Evolutionary conservation across 495 filamentous ascomycete genomes (phyloP).

Genomic region (Aspergillus homomorphus): DNA sequence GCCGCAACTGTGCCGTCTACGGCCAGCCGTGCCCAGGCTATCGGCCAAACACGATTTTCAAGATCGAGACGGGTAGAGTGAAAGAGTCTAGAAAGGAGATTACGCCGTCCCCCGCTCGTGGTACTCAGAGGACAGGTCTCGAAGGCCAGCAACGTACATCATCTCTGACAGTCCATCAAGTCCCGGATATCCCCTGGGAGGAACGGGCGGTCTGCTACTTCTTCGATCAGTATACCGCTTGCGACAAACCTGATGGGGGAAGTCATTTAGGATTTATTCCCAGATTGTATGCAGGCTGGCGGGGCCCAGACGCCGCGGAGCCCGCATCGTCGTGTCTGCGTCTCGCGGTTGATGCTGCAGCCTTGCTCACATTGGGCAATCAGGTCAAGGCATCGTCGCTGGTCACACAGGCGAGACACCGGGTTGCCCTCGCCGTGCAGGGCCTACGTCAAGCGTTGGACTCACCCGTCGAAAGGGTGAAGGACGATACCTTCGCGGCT

Average conservation of each 20-base stretch:
- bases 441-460: conserved; percentile 30
- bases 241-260: conserved; percentile 22
- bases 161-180: conserved; percentile 18
- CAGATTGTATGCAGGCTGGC: conserved; percentile 31
- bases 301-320: conserved; percentile 16
- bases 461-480: conserved; percentile 30
- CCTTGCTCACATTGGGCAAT: conserved; percentile 37
- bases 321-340: conserved; percentile 31
- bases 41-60: conserved; percentile 38
- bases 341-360: conserved; percentile 41
- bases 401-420: conserved; percentile 29
- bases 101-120: conserved; percentile 9
- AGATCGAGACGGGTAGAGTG: conserved; percentile 38
- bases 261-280: conserved; percentile 40
- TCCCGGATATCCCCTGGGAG: conserved; percentile 38
- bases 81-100: conserved; percentile 29
- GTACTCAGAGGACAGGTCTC: background rate
- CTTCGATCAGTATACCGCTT: conserved; percentile 42
- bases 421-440: conserved; percentile 37
- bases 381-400: conserved; percentile 29
- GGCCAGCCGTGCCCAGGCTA: conserved; percentile 45
- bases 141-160: background rate
- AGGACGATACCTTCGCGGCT: conserved; percentile 43
- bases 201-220: conserved; percentile 44
- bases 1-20: conserved; percentile 42